Evolutionary conservation across 129 eudicot species (phyloP), one percentile per base, ranked within the genome.

Genomic region (Silybum marianum): DNA sequence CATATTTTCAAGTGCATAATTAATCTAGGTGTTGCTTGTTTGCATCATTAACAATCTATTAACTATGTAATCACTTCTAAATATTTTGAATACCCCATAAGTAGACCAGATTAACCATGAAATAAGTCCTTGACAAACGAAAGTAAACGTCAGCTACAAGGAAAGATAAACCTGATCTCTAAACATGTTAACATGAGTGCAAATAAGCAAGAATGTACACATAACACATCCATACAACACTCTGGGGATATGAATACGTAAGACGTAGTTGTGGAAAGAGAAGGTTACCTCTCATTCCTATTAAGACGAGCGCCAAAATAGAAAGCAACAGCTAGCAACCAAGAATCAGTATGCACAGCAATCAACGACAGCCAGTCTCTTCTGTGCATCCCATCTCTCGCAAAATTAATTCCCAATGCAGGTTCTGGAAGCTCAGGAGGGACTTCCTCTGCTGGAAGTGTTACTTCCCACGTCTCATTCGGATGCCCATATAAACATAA

Each of bases 351-450:
- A 19, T 88, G 91, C 74, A 88, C 84, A 34, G 88, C 88, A 28
- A 88, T 86, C 82, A 88, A 82, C 0, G 91, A 85, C 69, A 88
- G 63, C 91, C 91, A 88, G 44, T 88, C 91, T 30, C 85, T 76
- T 23, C 85, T 84, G 54, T 76, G 63, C 90, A 87, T 87, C 65
- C 87, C 90, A 72, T 87, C 90, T 46, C 90, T 83, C 2, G 87
- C 90, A 28, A 87, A 87, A 83, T 87, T 87, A 51, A 87, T 87
- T 76, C 90, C 90, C 12, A 87, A 80, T 4, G 85, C 88, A 19
- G 90, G 90, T 83, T 88, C 90, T 2, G 90, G 90, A 67, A 88
- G 84, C 82, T 88, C 90, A 11, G 88, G 90, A 36, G 90, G 90
- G 23, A 88, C 90, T 77, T 88, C 91, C 71, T 88, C 91, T 23